Conservation (phyloP, 2,329 filamentous ascomycete genomes). For the Thelonectria rubi region DNA sequence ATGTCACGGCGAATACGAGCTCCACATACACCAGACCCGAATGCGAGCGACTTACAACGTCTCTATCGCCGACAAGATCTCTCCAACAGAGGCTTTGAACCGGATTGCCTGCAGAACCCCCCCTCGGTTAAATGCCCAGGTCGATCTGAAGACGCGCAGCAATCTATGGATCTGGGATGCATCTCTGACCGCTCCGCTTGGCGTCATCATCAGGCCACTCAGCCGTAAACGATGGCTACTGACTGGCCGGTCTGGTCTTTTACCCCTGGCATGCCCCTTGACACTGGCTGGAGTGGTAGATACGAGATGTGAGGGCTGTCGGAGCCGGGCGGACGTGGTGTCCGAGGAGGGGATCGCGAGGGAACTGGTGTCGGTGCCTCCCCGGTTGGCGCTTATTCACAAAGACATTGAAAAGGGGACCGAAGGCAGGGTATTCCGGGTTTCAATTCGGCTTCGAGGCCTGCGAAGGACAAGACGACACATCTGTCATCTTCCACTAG, state of each 20-base stretch:
- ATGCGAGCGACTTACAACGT: conserved; percentile 19
- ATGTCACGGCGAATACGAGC: conserved; percentile 24
- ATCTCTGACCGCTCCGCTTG: neutral
- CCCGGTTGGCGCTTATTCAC: too few relatives aligned
- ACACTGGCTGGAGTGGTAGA: neutral
- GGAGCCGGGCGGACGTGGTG: neutral
- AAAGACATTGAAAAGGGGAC: too few relatives aligned
- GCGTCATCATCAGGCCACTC: neutral
- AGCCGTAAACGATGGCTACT: neutral
- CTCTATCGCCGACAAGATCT: neutral
- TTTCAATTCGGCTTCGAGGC: too few relatives aligned
- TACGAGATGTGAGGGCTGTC: neutral
- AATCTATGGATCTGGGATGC: neutral
- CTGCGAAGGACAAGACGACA: too few relatives aligned
- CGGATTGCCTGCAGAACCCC: neutral
- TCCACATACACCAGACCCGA: conserved; percentile 15
- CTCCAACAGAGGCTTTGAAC: neutral
- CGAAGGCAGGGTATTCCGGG: too few relatives aligned
- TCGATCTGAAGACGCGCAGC: neutral
- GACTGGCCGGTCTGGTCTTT: neutral
- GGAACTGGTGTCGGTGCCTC: too few relatives aligned
- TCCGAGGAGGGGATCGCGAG: too few relatives aligned
- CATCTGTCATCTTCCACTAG: too few relatives aligned
- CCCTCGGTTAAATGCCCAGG: neutral
- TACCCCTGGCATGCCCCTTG: neutral